Evolutionary conservation across 306 rosid species (phyloP).

Genomic region (Geum urbanum): DNA sequence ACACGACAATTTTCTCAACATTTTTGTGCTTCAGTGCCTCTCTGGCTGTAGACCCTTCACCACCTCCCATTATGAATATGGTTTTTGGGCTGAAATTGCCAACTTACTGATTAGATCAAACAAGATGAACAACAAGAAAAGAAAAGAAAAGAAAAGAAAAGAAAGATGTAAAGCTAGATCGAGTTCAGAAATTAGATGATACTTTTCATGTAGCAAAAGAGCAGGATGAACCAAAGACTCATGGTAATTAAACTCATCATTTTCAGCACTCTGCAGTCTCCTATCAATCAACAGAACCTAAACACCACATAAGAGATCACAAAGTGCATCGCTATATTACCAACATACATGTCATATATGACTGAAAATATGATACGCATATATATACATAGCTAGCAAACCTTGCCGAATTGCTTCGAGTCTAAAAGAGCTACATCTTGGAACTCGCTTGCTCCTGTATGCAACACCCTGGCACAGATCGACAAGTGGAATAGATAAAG

Average conservation of each 20-base stretch:
- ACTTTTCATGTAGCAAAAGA: constrained; percentile 29
- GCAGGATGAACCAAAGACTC: constrained; percentile 41
- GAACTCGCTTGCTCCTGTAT: constrained; percentile 20
- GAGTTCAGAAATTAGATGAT: background rate
- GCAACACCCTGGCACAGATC: constrained; percentile 23
- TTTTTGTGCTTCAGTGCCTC: constrained; percentile 29
- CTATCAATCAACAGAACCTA: constrained; percentile 39
- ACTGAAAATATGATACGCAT: background rate
- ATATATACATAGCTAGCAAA: background rate
- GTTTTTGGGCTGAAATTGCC: constrained; percentile 29
- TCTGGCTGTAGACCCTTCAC: constrained; percentile 34
- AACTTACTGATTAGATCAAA: background rate
- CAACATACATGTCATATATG: too few relatives aligned
- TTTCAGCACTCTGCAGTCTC: constrained; percentile 37
- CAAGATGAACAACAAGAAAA: background rate
- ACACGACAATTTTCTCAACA: constrained; percentile 31
- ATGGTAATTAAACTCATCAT: constrained; percentile 35
- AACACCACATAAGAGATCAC: too few relatives aligned
- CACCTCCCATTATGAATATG: constrained; percentile 35
- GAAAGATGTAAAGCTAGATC: background rate
- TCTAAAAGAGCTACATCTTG: constrained; percentile 31
- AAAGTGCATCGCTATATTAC: too few relatives aligned
- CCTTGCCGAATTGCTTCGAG: constrained; percentile 34
- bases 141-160: background rate
- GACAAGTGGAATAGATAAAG: background rate